phyloP scores from a whole-genome alignment of 768 basidiomycete species.

The Boletus barrowsii region DNA sequence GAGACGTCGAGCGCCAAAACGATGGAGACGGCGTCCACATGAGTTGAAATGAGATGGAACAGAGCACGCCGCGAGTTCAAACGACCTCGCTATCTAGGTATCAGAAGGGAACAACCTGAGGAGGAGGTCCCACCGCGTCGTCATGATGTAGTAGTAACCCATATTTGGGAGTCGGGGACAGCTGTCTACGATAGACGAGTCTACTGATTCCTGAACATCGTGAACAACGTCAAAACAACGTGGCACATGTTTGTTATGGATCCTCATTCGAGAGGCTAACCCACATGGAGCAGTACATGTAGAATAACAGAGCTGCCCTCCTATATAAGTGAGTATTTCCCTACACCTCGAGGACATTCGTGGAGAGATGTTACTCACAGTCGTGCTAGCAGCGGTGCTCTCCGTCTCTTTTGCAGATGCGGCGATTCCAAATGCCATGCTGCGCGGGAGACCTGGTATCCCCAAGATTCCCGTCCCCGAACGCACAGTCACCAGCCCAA shows the following conservation, averaged over 20 bases:
- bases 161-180: too few species aligned
- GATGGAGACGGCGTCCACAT: too few species aligned
- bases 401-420: slow-evolving; percentile 16
- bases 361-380: slow-evolving; percentile 11
- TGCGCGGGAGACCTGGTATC: slow-evolving; percentile 16
- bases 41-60: too few species aligned
- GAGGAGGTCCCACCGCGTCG: too few species aligned
- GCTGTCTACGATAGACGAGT: too few species aligned
- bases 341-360: background rate
- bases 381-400: slow-evolving; percentile 8
- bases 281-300: slow-evolving; percentile 7
- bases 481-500: slow-evolving; percentile 9
- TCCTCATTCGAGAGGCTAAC: background rate
- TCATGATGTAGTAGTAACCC: too few species aligned
- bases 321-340: slow-evolving; percentile 5
- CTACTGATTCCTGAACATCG: too few species aligned
- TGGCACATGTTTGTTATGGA: background rate
- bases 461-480: slow-evolving; percentile 11
- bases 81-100: too few species aligned
- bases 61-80: too few species aligned
- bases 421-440: slow-evolving; percentile 19
- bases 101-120: too few species aligned
- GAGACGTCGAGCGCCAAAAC: too few species aligned
- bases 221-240: too few species aligned
- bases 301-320: slow-evolving; percentile 1